Conservation (phyloP, 352 stramenopile genomes). For the Globisporangium iwayamae region DNA sequence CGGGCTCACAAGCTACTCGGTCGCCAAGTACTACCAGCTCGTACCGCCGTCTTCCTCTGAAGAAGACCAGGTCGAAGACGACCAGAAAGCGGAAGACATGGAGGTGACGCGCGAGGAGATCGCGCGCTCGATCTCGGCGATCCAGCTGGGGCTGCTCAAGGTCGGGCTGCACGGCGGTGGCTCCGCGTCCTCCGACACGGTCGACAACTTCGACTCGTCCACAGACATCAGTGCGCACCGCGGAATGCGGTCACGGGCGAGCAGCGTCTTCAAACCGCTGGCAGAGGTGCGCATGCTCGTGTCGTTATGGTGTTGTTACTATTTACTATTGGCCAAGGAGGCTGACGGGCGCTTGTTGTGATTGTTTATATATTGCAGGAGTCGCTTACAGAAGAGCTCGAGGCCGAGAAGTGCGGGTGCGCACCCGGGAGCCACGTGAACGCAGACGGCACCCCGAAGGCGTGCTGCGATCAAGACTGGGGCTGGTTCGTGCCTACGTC, state of each 20-base stretch:
- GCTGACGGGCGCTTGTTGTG: not conserved
- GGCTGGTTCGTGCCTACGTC: conserved; percentile 63
- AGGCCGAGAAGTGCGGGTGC: conserved; percentile 23
- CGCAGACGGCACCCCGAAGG: conserved; percentile 12
- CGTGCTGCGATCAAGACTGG: conserved; percentile 57
- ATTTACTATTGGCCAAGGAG: no score
- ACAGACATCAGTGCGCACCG: conserved; percentile 21
- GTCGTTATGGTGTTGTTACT: not conserved
- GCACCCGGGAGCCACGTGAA: conserved; percentile 14
- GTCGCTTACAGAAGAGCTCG: conserved; percentile 4
- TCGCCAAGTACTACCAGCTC: conserved; percentile 65
- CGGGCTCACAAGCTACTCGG: conserved; percentile 61
- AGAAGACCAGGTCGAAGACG: conserved; percentile 20
- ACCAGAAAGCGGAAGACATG: conserved; percentile 24
- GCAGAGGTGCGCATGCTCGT: conserved; percentile 22
- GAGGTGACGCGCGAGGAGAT: conserved; percentile 41
- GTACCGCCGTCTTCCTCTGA: conserved; percentile 7
- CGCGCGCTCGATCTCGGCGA: conserved; percentile 40
- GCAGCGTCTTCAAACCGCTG: conserved; percentile 37
- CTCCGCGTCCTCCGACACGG: conserved; percentile 15
- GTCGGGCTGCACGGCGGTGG: conserved; percentile 17
- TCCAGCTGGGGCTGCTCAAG: conserved; percentile 42
- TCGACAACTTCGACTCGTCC: conserved; percentile 35
- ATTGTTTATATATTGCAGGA: not conserved
- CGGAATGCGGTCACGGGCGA: conserved; percentile 33